Evolutionary conservation across 495 filamentous ascomycete genomes (phyloP).

Genomic region (Penicillium antarcticum): DNA sequence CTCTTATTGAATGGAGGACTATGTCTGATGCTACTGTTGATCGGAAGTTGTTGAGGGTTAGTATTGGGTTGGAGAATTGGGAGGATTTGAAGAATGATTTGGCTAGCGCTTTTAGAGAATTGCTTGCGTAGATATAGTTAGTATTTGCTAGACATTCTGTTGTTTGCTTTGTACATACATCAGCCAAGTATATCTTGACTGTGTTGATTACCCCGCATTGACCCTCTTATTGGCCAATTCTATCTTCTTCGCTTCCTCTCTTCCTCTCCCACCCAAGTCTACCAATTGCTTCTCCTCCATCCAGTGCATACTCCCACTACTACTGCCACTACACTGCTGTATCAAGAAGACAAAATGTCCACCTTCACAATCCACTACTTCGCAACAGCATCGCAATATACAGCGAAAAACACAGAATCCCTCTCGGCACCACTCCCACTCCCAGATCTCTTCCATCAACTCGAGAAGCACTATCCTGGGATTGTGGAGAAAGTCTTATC

Average conservation of each 20-base stretch:
- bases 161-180: neutral
- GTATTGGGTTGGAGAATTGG: constrained; percentile 82
- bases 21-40: constrained; percentile 81
- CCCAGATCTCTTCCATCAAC: constrained; percentile 57
- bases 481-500: constrained; percentile 68
- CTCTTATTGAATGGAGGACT: constrained; percentile 66
- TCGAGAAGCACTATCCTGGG: constrained; percentile 82
- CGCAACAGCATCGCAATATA: constrained; percentile 71
- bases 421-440: constrained; percentile 72
- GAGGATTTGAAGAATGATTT: constrained; percentile 81
- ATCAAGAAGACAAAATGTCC: too few species aligned
- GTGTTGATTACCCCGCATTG: constrained; percentile 6
- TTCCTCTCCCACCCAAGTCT: neutral
- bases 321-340: too few species aligned
- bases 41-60: constrained; percentile 70
- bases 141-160: too few species aligned
- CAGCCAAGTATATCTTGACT: neutral
- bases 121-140: constrained; percentile 14
- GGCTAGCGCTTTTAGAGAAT: constrained; percentile 55
- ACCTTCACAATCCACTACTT: constrained; percentile 84
- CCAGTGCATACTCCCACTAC: neutral
- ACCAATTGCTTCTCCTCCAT: neutral
- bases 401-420: constrained; percentile 64
- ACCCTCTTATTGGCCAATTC: constrained; percentile 3
- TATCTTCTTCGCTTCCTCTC: neutral